These are phyloP conservation scores for Incumbomyces delicatus DNA, from an alignment of 2,329 filamentous ascomycete species.

Conservation along the genomic window DNA sequence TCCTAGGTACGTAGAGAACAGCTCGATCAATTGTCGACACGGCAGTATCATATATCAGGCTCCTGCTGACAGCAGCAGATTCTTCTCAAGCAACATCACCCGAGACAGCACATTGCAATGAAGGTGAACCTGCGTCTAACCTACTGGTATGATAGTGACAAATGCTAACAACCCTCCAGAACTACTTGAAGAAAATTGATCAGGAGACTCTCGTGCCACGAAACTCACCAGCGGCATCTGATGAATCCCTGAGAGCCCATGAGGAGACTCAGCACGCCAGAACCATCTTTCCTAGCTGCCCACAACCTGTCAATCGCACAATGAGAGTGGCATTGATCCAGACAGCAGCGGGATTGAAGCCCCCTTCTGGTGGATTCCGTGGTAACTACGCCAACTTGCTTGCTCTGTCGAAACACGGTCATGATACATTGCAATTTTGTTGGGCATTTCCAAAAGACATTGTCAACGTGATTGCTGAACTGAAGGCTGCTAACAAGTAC, in stretches of 20 bases:
- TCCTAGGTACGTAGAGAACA: no score
- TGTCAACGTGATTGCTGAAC: background rate
- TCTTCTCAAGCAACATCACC: no score
- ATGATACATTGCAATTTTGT: slow-evolving; percentile 8
- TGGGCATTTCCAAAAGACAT: slow-evolving; percentile 7
- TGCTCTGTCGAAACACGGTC: slow-evolving; percentile 7
- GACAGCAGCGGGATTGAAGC: slow-evolving; percentile 9
- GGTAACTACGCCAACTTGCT: slow-evolving; percentile 8
- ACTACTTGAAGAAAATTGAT: slow-evolving; percentile 1
- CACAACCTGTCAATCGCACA: background rate
- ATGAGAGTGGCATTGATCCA: slow-evolving; percentile 9
- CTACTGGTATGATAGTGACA: no score
- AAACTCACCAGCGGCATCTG: slow-evolving; percentile 1
- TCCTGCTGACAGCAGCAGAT: no score
- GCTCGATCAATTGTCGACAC: no score
- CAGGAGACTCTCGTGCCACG: background rate
- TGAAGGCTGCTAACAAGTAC: background rate
- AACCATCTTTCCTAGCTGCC: background rate
- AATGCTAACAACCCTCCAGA: background rate
- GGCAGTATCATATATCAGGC: no score
- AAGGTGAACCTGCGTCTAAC: no score
- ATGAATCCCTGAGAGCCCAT: background rate
- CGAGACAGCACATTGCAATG: no score
- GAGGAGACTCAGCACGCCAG: background rate
- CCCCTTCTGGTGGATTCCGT: slow-evolving; percentile 11